Evolutionary conservation across 106 monocot species (phyloP), one percentile per base, ranked within the genome.

Genomic region (Acorus gramineus): DNA sequence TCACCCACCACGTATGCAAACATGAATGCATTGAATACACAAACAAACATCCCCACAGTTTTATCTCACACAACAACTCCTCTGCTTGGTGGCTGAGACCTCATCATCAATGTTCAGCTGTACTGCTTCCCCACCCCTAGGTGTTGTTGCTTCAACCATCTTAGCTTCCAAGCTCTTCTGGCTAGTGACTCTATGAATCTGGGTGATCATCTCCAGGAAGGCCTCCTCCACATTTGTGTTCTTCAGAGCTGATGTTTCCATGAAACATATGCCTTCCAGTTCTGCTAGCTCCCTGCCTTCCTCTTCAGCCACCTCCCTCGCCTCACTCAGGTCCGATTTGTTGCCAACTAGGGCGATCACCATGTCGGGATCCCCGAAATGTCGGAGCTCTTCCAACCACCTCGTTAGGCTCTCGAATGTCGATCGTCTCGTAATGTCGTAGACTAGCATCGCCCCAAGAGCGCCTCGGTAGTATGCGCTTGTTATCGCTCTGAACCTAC

Each of bases 401-500:
- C 12, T 57, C 6, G 28, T 4, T 3, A 58, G 28, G 49, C 8
- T 73, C 4, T 64, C 14, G 50, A 73, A 73, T 3, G 64, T 57
- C 46, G 56, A 14, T 50, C 57, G 64, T 44, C 49, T 55, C 9
- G 73, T 73, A 8, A 73, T 65, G 56, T 73, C 73, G 57, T 73
- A 65, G 6, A 73, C 73, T 0, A 73, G 65, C 13, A 73, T 43
- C 8, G 65, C 73, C 10, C 73, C 73, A 4, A 73, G 50, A 2
- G 73, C 65, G 14, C 73, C 73, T 2, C 73, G 46, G 57, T 73
- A 73, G 57, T 73, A 73, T 6, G 73, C 56, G 43, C 73, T 73
- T 28, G 73, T 73, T 55, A 73, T 73, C 9, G 73, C 73, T 43
- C 73, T 64, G 28, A 50, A 73, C 65, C 73, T 73, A 57, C 47